These are phyloP conservation scores for Microdochium paspali DNA, from an alignment of 2,329 filamentous ascomycete species.

Conservation along the genomic window DNA sequence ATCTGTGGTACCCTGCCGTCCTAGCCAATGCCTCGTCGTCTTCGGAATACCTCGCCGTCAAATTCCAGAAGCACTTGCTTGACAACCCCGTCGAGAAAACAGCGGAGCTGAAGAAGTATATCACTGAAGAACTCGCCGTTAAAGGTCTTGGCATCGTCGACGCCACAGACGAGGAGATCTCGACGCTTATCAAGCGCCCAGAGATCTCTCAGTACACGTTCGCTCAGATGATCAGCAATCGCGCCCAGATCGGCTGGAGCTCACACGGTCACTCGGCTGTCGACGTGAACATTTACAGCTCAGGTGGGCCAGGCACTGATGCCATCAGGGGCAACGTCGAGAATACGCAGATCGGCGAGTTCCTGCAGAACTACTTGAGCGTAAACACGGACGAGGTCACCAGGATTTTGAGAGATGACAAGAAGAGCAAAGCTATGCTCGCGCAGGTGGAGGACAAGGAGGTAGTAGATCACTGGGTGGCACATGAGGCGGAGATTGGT, in stretches of 20 bases:
- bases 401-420: constrained; percentile 57
- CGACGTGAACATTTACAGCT: constrained; percentile 94
- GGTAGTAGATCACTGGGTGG: neutral
- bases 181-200: constrained; percentile 50
- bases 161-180: constrained; percentile 61
- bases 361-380: constrained; percentile 68
- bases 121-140: constrained; percentile 58
- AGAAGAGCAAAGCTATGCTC: constrained; percentile 12
- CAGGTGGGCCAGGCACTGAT: constrained; percentile 52
- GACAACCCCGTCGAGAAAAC: constrained; percentile 9
- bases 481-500: neutral
- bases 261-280: constrained; percentile 90
- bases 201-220: constrained; percentile 49
- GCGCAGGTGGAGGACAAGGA: constrained; percentile 1
- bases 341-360: constrained; percentile 85
- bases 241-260: constrained; percentile 86
- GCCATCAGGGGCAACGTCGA: constrained; percentile 78
- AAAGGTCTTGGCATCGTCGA: constrained; percentile 70
- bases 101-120: constrained; percentile 48
- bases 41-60: constrained; percentile 57
- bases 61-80: constrained; percentile 44
- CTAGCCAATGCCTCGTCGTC: constrained; percentile 71
- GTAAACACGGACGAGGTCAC: constrained; percentile 76
- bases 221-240: constrained; percentile 76
- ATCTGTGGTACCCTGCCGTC: constrained; percentile 72